Percentiles rank a stretch among this genome's conserved stretches.
Evolutionary conservation across 768 basidiomycete species (phyloP).

Genomic region (Mycena kentingensis): DNA sequence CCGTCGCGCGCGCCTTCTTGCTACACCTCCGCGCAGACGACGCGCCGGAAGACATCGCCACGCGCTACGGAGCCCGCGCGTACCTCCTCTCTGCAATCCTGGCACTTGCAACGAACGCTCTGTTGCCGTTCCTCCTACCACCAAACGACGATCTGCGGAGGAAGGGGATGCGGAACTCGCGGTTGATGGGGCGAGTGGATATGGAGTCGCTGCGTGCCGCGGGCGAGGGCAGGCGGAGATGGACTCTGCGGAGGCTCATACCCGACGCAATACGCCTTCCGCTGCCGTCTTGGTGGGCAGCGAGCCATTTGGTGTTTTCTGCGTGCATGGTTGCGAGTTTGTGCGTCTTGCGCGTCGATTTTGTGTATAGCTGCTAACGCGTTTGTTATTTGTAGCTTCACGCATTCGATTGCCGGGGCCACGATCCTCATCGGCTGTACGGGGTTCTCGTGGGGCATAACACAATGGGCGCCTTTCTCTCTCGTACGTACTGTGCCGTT

Average conservation of each 20-base stretch:
- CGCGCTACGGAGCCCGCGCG: constrained; percentile 81
- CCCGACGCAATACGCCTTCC: constrained; percentile 56
- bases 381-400: constrained; percentile 53
- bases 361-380: background rate
- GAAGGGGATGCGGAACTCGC: constrained; percentile 8
- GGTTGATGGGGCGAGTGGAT: constrained; percentile 8
- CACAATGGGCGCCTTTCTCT: constrained; percentile 92
- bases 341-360: constrained; percentile 48
- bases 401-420: constrained; percentile 66
- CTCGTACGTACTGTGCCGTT: constrained; percentile 52
- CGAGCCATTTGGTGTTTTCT: constrained; percentile 74
- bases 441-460: constrained; percentile 92
- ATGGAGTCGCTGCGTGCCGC: background rate
- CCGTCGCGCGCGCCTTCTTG: background rate
- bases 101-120: constrained; percentile 64
- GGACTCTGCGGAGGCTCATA: constrained; percentile 29
- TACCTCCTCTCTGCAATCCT: constrained; percentile 77
- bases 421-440: constrained; percentile 75
- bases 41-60: constrained; percentile 54
- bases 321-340: constrained; percentile 80
- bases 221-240: constrained; percentile 12
- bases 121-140: constrained; percentile 69
- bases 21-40: constrained; percentile 37
- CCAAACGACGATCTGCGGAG: constrained; percentile 27
- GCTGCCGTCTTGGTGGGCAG: constrained; percentile 75